Evolutionary conservation across 2,329 filamentous ascomycete genomes (phyloP).

Genomic region (Magnaporthales sp.): DNA sequence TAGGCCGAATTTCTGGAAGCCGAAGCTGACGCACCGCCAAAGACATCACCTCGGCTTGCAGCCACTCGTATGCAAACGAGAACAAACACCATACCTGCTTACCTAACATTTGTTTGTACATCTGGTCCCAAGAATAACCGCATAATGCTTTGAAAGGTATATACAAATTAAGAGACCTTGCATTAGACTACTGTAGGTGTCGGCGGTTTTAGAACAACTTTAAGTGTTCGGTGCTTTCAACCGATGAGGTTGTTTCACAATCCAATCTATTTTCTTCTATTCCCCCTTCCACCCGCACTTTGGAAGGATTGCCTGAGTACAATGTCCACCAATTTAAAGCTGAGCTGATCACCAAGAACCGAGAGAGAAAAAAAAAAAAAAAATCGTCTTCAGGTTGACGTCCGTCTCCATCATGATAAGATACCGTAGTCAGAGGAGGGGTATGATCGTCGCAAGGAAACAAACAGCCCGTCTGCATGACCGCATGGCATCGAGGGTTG

Average conservation of each 20-base stretch:
- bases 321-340: background rate
- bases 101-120: background rate
- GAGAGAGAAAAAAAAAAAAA: too few species aligned
- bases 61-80: background rate
- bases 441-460: background rate
- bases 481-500: background rate
- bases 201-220: background rate
- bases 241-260: background rate
- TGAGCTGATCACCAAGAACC: background rate
- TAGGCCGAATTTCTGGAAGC: too few species aligned
- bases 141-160: background rate
- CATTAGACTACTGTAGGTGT: too few species aligned
- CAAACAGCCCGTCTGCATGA: background rate
- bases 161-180: background rate
- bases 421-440: slow-evolving; percentile 1
- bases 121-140: background rate
- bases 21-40: background rate
- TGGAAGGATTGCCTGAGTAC: background rate
- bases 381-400: background rate
- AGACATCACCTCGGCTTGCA: background rate
- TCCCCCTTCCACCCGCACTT: background rate
- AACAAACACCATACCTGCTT: background rate
- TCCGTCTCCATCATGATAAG: background rate
- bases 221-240: background rate
- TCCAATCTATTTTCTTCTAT: background rate